phyloP scores from a whole-genome alignment of 2,329 filamentous ascomycete species.

The Penicillium thymicola region DNA sequence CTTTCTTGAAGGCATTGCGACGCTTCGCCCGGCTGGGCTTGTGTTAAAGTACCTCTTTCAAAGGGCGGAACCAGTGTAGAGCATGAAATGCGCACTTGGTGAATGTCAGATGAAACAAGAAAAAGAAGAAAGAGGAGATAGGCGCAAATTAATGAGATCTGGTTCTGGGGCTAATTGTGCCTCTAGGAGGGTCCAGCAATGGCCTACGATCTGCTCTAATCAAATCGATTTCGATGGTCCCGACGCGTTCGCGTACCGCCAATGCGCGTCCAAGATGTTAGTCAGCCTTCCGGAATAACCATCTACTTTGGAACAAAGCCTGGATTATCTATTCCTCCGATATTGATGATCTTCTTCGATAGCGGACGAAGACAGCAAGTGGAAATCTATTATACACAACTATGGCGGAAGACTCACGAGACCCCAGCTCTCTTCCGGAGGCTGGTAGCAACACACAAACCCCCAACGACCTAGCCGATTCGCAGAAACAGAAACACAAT shows the following conservation, averaged over 20 bases:
- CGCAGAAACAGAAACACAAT: constrained; percentile 41
- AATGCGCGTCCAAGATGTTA: constrained; percentile 29
- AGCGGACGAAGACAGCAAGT: background rate
- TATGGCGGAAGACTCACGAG: constrained; percentile 43
- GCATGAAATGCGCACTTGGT: constrained; percentile 23
- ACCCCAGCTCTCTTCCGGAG: constrained; percentile 18
- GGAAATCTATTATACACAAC: constrained; percentile 12
- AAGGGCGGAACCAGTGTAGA: constrained; percentile 13
- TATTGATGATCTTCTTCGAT: constrained; percentile 9
- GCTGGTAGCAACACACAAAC: constrained; percentile 18
- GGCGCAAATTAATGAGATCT: constrained; percentile 1
- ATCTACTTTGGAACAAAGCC: background rate
- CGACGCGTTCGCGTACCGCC: constrained; percentile 35
- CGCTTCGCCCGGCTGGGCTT: constrained; percentile 25
- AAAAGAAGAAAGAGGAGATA: background rate
- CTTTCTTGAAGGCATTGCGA: constrained; percentile 48
- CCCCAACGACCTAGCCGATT: constrained; percentile 18
- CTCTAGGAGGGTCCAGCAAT: constrained; percentile 16
- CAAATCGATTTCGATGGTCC: constrained; percentile 16
- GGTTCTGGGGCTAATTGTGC: constrained; percentile 8
- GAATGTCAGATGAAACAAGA: background rate
- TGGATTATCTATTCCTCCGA: constrained; percentile 13
- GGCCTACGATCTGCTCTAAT: constrained; percentile 16
- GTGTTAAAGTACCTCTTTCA: constrained; percentile 19
- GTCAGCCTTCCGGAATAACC: constrained; percentile 26